phyloP scores from a whole-genome alignment of 306 rosid genomes.

The Oemleria cerasiformis region DNA sequence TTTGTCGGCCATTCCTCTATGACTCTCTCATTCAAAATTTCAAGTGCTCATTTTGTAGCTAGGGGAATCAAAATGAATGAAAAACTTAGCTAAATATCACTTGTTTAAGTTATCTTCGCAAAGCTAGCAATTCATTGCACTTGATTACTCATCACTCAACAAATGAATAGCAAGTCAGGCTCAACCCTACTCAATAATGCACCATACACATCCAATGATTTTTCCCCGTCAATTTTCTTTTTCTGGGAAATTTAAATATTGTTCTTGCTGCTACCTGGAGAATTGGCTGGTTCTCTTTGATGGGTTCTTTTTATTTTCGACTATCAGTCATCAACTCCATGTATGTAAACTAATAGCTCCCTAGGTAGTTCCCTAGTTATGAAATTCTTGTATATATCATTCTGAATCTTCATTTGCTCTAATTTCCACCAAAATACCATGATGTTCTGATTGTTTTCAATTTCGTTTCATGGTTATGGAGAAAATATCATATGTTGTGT shows the following conservation, averaged over 20 bases:
- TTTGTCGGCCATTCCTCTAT: conserved; percentile 31
- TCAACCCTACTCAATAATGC: not conserved
- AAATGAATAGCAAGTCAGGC: not conserved
- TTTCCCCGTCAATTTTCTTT: not conserved
- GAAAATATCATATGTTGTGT: conserved; percentile 10
- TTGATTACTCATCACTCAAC: not conserved
- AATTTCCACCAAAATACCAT: not conserved
- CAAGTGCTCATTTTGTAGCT: conserved; percentile 19
- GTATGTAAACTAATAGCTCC: conserved; percentile 16
- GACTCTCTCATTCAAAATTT: not conserved
- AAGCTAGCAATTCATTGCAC: conserved; percentile 12
- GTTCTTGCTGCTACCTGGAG: conserved; percentile 11
- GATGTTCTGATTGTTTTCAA: not conserved
- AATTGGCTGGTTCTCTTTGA: conserved; percentile 18
- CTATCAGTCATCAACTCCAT: conserved; percentile 16
- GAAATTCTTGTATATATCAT: not conserved
- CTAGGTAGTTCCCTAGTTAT: not conserved
- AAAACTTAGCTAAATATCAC: conserved; percentile 5
- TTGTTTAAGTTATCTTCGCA: conserved; percentile 20
- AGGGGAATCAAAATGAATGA: conserved; percentile 15
- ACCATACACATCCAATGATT: conserved; percentile 5
- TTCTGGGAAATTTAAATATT: not conserved
- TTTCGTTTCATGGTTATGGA: conserved; percentile 16
- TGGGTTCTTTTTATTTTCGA: conserved; percentile 10
- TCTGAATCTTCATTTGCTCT: not conserved